A percentile compares a stretch with the other conserved stretches of the same genome.
Evolutionary conservation across 805 yeast species (phyloP).

Genomic region (Monosporozyma aerobia): DNA sequence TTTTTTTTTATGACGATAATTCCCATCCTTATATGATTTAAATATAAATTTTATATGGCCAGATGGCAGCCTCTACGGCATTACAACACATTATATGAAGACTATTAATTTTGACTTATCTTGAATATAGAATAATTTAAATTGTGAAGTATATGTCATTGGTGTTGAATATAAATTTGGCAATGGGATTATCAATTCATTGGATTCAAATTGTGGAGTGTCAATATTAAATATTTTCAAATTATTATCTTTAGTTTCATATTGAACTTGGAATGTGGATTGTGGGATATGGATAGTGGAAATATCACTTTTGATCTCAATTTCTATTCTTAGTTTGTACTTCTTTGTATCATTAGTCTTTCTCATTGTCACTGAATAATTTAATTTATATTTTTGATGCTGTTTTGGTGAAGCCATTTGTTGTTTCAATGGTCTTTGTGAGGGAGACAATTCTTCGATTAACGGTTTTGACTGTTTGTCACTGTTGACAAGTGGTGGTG

Average conservation of each 20-base stretch:
- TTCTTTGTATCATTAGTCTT: slow-evolving; percentile 23
- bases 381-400: slow-evolving; percentile 9
- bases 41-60: no score
- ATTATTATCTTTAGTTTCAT: background rate
- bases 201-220: background rate
- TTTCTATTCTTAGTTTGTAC: slow-evolving; percentile 31
- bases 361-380: slow-evolving; percentile 25
- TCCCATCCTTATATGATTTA: no score
- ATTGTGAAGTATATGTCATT: background rate
- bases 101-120: slow-evolving; percentile 13
- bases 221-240: background rate
- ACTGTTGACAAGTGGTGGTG: no score
- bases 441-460: slow-evolving; percentile 42
- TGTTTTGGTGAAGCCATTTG: slow-evolving; percentile 1
- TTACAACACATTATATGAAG: background rate
- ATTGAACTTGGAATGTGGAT: background rate
- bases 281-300: slow-evolving; percentile 18
- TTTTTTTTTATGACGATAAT: no score
- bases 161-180: slow-evolving; percentile 22
- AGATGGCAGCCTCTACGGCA: no score
- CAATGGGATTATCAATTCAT: slow-evolving; percentile 27
- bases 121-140: slow-evolving; percentile 13
- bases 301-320: slow-evolving; percentile 5
- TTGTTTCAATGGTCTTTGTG: background rate
- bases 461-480: slow-evolving; percentile 31